Base-by-base conservation (phyloP, 345 rosid genomes). In the Sonneratia alba region DNA sequence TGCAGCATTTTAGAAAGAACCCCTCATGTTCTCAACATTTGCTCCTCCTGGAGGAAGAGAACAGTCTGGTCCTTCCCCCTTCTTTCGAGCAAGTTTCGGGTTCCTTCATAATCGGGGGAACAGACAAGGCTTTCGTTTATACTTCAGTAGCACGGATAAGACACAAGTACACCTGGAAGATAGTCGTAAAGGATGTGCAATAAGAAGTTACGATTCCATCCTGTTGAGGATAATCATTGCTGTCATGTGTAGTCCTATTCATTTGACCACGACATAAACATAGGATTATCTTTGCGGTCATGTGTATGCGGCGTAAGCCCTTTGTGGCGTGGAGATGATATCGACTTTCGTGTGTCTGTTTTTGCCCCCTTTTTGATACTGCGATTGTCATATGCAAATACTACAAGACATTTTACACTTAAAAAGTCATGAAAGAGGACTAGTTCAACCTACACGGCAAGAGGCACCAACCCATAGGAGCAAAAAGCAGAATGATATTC, bases 401-500 rank as follows among this genome's bases (percentile, higher is more conserved):
- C 51, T 13, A 8, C 3, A 27, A 32, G 15, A 47, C 51, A 47
- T 47, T 47, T 0, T 47, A 47, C 51, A 47, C 51, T 47, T 13
- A 13, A 47, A 27, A 9, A 47, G 14, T 37, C 66, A 27, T 62
- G 66, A 32, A 62, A 62, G 37, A 27, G 66, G 27, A 11, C 36
- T 62, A 32, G 21, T n/a, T 57, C 32, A 57, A 62, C 66, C 32
- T 62, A 34, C 36, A 62, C 66, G 27, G 37, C 66, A 27, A 62
- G 37, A 4, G 8, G 66, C 66, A 12, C 38, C 66, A 62, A 62
- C 66, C 66, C 36, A 10, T 14, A 34, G 27, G 37, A 62, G 66
- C 66, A 62, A 62, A 62, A 62, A 27, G 66, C 66, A 62, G 66
- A 62, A 27, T 14, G 6, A 27, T 62, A 62, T 62, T 62, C 66